A percentile compares a stretch with the other conserved stretches of the same genome.
phyloP scores from a whole-genome alignment of 257 asterid genomes.

The Petunia axillaris region DNA sequence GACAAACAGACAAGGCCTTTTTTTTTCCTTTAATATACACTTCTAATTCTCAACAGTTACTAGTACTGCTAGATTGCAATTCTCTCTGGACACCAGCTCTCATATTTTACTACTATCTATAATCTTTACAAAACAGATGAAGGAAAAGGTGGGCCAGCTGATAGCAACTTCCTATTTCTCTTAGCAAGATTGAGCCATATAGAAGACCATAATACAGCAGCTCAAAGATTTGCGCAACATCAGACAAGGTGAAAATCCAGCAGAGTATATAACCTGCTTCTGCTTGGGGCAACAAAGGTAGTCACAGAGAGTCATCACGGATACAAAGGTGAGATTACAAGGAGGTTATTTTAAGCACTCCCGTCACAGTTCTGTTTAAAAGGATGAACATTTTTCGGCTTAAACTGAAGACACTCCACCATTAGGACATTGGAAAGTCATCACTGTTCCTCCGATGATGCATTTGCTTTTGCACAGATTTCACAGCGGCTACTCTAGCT shows the following conservation, averaged over 20 bases:
- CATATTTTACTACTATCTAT: constrained; percentile 22
- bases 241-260: constrained; percentile 1
- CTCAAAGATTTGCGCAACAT: background rate
- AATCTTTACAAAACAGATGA: constrained; percentile 19
- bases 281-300: background rate
- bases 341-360: constrained; percentile 9
- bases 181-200: background rate
- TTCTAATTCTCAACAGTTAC: background rate
- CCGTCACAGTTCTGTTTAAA: background rate
- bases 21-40: background rate
- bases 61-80: background rate
- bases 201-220: constrained; percentile 4
- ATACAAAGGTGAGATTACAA: background rate
- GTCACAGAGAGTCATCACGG: background rate
- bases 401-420: background rate
- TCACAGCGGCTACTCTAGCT: constrained; percentile 52
- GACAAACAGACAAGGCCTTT: background rate
- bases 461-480: constrained; percentile 51
- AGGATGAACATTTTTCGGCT: constrained; percentile 19
- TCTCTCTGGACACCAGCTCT: constrained; percentile 10
- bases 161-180: background rate
- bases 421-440: constrained; percentile 32
- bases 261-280: background rate
- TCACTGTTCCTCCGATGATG: constrained; percentile 39
- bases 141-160: constrained; percentile 7